Conservation (phyloP, 495 filamentous ascomycete species). For the Aspergillus taichungensis region DNA sequence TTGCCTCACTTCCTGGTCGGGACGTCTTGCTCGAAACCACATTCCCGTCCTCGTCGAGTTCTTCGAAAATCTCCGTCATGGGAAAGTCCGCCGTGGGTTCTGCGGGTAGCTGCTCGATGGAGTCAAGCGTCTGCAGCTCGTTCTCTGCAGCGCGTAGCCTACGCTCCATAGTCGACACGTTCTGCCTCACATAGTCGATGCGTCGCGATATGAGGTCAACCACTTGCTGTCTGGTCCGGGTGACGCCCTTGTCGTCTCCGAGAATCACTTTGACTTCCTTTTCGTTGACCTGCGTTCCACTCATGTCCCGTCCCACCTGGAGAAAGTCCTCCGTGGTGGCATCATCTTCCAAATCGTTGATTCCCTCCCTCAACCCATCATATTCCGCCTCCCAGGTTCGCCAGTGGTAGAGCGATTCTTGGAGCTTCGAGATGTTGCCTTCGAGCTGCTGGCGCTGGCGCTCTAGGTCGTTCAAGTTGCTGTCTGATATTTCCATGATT, state of each 20-base stretch:
- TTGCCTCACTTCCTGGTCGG: constrained; percentile 49
- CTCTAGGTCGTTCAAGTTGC: constrained; percentile 48
- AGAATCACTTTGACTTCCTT: constrained; percentile 40
- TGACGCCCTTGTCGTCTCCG: constrained; percentile 22
- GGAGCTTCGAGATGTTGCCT: constrained; percentile 63
- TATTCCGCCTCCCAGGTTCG: constrained; percentile 86
- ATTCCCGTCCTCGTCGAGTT: constrained; percentile 87
- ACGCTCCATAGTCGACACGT: constrained; percentile 56
- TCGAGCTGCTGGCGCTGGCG: constrained; percentile 67
- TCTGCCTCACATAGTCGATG: constrained; percentile 81
- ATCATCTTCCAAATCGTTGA: constrained; percentile 45
- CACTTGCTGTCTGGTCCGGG: constrained; percentile 49
- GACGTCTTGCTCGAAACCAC: constrained; percentile 58
- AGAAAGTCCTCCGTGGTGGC: constrained; percentile 44
- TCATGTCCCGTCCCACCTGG: constrained; percentile 37
- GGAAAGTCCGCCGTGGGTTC: constrained; percentile 42
- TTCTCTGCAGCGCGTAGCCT: constrained; percentile 59
- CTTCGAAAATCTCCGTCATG: constrained; percentile 79
- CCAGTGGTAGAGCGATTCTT: constrained; percentile 75
- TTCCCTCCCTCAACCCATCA: constrained; percentile 73
- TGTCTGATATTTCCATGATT: constrained; percentile 27
- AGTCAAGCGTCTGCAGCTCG: constrained; percentile 47
- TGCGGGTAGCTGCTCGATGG: constrained; percentile 13
- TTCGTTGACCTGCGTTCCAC: constrained; percentile 46
- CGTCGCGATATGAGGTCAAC: constrained; percentile 62